Conservation (phyloP, 441 rosid species). For the Mallotus japonicus region DNA sequence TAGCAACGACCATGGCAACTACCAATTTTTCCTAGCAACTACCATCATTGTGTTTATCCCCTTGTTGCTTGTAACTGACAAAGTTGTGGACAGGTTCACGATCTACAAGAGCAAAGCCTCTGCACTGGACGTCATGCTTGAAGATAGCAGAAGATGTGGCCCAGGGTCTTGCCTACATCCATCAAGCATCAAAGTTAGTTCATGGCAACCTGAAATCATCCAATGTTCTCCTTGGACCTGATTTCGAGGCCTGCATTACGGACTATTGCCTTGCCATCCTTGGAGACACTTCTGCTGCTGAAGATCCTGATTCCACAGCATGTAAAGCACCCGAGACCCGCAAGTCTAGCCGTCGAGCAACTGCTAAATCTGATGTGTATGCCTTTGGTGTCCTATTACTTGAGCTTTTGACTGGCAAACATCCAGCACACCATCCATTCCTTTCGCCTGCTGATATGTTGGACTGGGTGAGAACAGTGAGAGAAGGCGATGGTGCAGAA, state of each 20-base stretch:
- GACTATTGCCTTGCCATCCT: slow-evolving; percentile 79
- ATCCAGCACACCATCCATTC: slow-evolving; percentile 66
- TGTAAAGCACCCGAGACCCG: slow-evolving; percentile 69
- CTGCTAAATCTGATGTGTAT: slow-evolving; percentile 71
- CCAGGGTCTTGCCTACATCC: slow-evolving; percentile 88
- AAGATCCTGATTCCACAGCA: slow-evolving; percentile 45
- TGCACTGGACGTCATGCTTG: slow-evolving; percentile 94
- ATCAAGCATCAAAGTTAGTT: slow-evolving; percentile 80
- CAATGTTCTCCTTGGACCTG: slow-evolving; percentile 79
- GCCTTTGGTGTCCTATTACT: slow-evolving; percentile 73
- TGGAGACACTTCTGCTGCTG: slow-evolving; percentile 37
- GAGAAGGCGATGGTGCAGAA: slow-evolving; percentile 56
- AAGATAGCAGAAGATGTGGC: slow-evolving; percentile 95
- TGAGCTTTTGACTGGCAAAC: slow-evolving; percentile 79
- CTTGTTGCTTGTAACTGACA: neutral
- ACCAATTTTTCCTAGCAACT: neutral
- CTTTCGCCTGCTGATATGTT: slow-evolving; percentile 46
- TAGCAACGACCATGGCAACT: neutral
- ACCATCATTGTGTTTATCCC: neutral
- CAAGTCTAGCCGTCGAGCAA: slow-evolving; percentile 37
- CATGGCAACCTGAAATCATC: slow-evolving; percentile 84
- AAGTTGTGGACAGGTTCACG: slow-evolving; percentile 55
- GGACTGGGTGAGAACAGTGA: slow-evolving; percentile 57
- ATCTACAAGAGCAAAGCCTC: slow-evolving; percentile 79
- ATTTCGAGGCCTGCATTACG: slow-evolving; percentile 74